A percentile compares a stretch with the other conserved stretches of the same genome.
Conservation (phyloP, 768 basidiomycete species). For the Clavulina sp. region DNA sequence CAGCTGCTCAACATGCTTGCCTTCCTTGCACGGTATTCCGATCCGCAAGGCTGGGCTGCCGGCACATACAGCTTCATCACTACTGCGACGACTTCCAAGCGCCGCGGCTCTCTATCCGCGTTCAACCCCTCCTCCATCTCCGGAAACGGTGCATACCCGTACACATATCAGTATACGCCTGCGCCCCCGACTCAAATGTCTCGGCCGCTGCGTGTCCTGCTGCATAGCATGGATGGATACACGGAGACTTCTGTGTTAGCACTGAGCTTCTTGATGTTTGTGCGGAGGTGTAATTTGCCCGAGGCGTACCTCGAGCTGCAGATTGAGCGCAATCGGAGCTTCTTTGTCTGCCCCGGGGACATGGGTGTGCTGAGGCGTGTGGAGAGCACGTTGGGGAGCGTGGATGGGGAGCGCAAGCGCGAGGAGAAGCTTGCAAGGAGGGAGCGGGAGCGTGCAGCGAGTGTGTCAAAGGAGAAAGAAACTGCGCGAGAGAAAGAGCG, state of each 20-base stretch:
- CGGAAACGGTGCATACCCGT: not conserved
- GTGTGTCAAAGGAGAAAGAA: not conserved
- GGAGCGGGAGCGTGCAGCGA: not conserved
- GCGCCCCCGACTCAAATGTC: slow-evolving; percentile 25
- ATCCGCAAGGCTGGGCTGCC: slow-evolving; percentile 4
- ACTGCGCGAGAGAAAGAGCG: not conserved
- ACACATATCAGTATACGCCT: not conserved
- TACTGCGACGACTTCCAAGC: not conserved
- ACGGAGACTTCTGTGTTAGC: slow-evolving; percentile 86
- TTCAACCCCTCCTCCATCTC: not conserved
- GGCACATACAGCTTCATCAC: not conserved
- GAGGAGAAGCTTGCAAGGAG: slow-evolving; percentile 9
- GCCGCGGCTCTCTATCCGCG: not conserved
- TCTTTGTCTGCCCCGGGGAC: slow-evolving; percentile 84
- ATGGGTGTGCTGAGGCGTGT: slow-evolving; percentile 52
- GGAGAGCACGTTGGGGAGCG: slow-evolving; percentile 31
- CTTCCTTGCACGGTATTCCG: not conserved
- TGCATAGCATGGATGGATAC: slow-evolving; percentile 79
- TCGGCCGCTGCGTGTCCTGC: slow-evolving; percentile 47
- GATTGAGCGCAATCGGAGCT: slow-evolving; percentile 35
- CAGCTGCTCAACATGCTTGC: not conserved
- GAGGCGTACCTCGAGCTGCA: slow-evolving; percentile 91
- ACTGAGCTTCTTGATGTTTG: slow-evolving; percentile 69
- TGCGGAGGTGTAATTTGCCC: slow-evolving; percentile 47
- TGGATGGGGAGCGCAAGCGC: slow-evolving; percentile 12